Conservation (phyloP, 352 stramenopile genomes). For the Pilasporangium apinafurcum region DNA sequence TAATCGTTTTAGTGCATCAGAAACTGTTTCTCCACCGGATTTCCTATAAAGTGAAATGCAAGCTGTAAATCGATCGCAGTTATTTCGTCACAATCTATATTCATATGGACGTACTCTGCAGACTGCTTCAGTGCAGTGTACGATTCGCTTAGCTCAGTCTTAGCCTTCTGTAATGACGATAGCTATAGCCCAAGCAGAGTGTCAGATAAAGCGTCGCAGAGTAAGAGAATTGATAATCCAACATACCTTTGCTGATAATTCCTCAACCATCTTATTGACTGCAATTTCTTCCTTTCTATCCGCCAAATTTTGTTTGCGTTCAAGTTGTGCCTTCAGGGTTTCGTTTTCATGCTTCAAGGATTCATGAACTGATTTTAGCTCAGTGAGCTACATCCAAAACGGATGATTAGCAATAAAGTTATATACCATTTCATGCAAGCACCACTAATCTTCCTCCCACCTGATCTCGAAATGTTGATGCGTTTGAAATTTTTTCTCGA, state of each 20-base stretch:
- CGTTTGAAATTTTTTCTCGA: constrained; percentile 59
- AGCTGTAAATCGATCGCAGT: not conserved
- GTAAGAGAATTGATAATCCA: not conserved
- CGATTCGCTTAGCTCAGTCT: constrained; percentile 22
- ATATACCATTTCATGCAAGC: not conserved
- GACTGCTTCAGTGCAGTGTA: constrained; percentile 26
- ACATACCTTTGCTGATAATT: constrained; percentile 29
- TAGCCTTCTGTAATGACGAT: constrained; percentile 28
- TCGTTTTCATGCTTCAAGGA: constrained; percentile 40
- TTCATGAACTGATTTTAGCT: constrained; percentile 49
- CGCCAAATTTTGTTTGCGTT: no score
- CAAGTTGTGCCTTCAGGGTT: constrained; percentile 37
- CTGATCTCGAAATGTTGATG: constrained; percentile 62
- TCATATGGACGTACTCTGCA: constrained; percentile 15
- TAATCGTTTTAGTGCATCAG: constrained; percentile 19
- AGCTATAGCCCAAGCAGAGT: constrained; percentile 7
- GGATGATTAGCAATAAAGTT: no score
- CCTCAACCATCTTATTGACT: constrained; percentile 18
- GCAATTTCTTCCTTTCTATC: constrained; percentile 22
- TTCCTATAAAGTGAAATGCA: constrained; percentile 12
- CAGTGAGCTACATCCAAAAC: constrained; percentile 30
- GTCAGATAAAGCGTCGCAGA: not conserved
- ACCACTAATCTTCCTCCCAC: constrained; percentile 14
- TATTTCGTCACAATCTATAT: not conserved
- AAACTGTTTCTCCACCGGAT: constrained; percentile 23